These are phyloP conservation scores for Leptodontidium sp. DNA, from an alignment of 2,329 filamentous ascomycete genomes.

Conservation along the genomic window DNA sequence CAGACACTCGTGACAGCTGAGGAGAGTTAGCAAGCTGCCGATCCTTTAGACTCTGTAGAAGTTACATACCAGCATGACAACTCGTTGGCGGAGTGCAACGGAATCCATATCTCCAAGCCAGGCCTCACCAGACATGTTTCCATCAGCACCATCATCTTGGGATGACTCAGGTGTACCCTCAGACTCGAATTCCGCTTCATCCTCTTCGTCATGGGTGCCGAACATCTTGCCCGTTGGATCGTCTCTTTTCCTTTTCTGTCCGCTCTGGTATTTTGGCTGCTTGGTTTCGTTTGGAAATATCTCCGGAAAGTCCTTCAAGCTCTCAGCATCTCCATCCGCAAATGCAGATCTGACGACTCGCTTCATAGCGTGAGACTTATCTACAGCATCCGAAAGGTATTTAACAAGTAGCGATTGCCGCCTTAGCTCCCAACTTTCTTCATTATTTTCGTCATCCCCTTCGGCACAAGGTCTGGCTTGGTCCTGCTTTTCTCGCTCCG, in stretches of 20 bases:
- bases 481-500: constrained; percentile 17
- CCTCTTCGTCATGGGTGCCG: constrained; percentile 55
- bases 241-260: constrained; percentile 59
- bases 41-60: background rate
- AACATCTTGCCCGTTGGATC: constrained; percentile 32
- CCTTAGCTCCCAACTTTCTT: constrained; percentile 49
- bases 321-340: constrained; percentile 66
- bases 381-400: constrained; percentile 52
- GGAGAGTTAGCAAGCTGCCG: constrained; percentile 22
- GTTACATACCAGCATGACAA: constrained; percentile 42
- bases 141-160: constrained; percentile 26
- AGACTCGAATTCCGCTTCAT: constrained; percentile 43
- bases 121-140: constrained; percentile 16
- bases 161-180: constrained; percentile 47
- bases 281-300: constrained; percentile 73
- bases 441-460: constrained; percentile 51
- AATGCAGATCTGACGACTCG: constrained; percentile 72
- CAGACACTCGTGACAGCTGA: constrained; percentile 45
- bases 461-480: constrained; percentile 48
- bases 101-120: constrained; percentile 44
- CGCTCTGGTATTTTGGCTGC: constrained; percentile 51
- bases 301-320: constrained; percentile 65
- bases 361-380: constrained; percentile 52
- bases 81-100: constrained; percentile 42
- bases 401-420: constrained; percentile 65